Evolutionary conservation across 2,329 filamentous ascomycete species (phyloP).

Genomic region (Nemania abortiva): DNA sequence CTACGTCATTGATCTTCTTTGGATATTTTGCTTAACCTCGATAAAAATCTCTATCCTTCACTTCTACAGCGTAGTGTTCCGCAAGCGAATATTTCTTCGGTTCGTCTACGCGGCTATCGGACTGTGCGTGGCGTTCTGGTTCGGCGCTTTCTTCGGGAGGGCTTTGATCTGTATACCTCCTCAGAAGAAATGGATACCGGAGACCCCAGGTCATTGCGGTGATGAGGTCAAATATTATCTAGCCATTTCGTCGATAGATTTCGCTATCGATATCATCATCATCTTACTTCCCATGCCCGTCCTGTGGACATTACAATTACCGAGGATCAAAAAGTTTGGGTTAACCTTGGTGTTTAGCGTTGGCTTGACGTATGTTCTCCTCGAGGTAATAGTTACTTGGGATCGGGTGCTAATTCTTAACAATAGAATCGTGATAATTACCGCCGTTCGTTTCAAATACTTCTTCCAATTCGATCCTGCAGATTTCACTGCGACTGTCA

Average conservation of each 20-base stretch:
- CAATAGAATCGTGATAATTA: slow-evolving; percentile 34
- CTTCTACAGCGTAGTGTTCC: slow-evolving; percentile 38
- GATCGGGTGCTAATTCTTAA: neutral
- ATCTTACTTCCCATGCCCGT: slow-evolving; percentile 38
- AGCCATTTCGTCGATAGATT: slow-evolving; percentile 11
- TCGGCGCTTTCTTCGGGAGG: slow-evolving; percentile 31
- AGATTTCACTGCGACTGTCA: slow-evolving; percentile 38
- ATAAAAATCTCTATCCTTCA: slow-evolving; percentile 41
- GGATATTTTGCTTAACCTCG: slow-evolving; percentile 25
- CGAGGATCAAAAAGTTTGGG: slow-evolving; percentile 30
- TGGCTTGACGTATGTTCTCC: slow-evolving; percentile 40
- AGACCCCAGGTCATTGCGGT: slow-evolving; percentile 28
- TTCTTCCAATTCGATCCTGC: slow-evolving; percentile 37
- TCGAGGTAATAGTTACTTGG: neutral
- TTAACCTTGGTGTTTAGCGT: slow-evolving; percentile 41
- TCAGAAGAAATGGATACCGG: slow-evolving; percentile 26
- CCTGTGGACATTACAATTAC: slow-evolving; percentile 37
- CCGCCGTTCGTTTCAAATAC: slow-evolving; percentile 35
- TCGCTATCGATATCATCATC: slow-evolving; percentile 32
- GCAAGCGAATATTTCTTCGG: slow-evolving; percentile 8
- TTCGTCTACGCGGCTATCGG: slow-evolving; percentile 23
- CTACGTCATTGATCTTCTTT: slow-evolving; percentile 33
- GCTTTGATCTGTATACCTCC: slow-evolving; percentile 32
- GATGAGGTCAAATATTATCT: slow-evolving; percentile 27
- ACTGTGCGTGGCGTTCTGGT: slow-evolving; percentile 24